Evolutionary conservation across 2,329 filamentous ascomycete species (phyloP).

Genomic region (Moelleriella libera): DNA sequence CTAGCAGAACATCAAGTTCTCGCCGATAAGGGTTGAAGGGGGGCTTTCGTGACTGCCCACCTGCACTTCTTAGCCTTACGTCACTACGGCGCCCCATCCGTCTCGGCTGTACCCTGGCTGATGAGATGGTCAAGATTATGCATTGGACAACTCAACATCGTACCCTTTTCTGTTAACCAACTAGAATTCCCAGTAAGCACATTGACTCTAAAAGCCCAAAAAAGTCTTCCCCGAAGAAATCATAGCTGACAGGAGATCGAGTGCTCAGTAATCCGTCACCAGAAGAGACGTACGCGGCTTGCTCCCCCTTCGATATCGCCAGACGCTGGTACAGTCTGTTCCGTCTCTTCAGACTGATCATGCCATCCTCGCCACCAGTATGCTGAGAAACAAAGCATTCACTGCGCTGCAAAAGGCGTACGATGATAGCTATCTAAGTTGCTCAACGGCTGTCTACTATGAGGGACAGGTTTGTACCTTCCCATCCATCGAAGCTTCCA

Average conservation of each 20-base stretch:
- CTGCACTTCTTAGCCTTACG: neutral
- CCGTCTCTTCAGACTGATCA: neutral
- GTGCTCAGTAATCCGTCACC: too few species aligned
- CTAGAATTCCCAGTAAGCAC: too few species aligned
- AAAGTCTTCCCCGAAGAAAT: too few species aligned
- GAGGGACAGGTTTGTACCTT: constrained; percentile 58
- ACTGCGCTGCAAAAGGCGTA: constrained; percentile 90
- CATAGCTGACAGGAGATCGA: too few species aligned
- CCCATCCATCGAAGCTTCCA: neutral
- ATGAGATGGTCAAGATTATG: neutral
- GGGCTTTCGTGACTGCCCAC: neutral
- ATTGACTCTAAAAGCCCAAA: too few species aligned
- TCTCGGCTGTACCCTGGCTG: neutral
- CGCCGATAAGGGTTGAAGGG: neutral
- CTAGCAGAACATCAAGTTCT: too few species aligned
- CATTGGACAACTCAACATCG: neutral
- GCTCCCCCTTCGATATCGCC: neutral
- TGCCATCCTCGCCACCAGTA: constrained; percentile 13
- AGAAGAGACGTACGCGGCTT: too few species aligned
- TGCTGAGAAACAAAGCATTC: constrained; percentile 41
- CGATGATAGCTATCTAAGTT: constrained; percentile 89
- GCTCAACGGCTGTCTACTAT: constrained; percentile 92
- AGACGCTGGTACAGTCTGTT: neutral
- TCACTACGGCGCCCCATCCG: neutral
- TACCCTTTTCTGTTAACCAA: too few species aligned